Percentiles rank a stretch among this genome's conserved stretches.
These are phyloP conservation scores for Chaetoceros tenuissimus DNA, from an alignment of 108 stramenopile species.

Conservation along the genomic window DNA sequence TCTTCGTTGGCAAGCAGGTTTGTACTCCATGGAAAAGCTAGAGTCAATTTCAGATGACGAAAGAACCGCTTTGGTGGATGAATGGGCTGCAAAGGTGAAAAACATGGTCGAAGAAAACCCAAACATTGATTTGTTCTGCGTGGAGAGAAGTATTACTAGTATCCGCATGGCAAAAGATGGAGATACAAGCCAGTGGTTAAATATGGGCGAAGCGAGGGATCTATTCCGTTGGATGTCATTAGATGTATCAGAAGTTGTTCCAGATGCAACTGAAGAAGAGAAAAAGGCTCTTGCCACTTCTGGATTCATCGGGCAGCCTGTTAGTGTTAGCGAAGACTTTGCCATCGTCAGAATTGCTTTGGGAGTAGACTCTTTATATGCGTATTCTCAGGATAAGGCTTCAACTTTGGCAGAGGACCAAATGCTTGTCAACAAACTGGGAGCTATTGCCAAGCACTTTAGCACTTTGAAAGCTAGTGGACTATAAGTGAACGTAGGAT, in stretches of 20 bases:
- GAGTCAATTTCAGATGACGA: slow-evolving; percentile 23
- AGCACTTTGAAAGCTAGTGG: slow-evolving; percentile 6
- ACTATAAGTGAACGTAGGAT: background rate
- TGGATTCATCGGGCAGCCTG: slow-evolving; percentile 63
- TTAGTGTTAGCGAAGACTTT: slow-evolving; percentile 50
- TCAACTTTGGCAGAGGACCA: slow-evolving; percentile 28
- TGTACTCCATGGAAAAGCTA: slow-evolving; percentile 61
- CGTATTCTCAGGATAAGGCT: slow-evolving; percentile 33
- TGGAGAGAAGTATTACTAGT: slow-evolving; percentile 58
- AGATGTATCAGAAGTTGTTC: slow-evolving; percentile 40
- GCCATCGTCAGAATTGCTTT: slow-evolving; percentile 60
- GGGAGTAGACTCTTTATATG: slow-evolving; percentile 44
- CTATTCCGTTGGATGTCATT: slow-evolving; percentile 61
- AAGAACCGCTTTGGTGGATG: slow-evolving; percentile 27
- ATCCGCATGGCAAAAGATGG: slow-evolving; percentile 38
- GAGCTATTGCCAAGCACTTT: slow-evolving; percentile 36
- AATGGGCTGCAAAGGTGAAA: slow-evolving; percentile 42
- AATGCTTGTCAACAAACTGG: slow-evolving; percentile 34
- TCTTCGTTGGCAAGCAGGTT: slow-evolving; percentile 64
- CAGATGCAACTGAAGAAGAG: slow-evolving; percentile 38
- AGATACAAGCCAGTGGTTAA: slow-evolving; percentile 31
- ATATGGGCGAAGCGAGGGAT: slow-evolving; percentile 54
- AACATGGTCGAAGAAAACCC: slow-evolving; percentile 27
- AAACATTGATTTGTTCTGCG: slow-evolving; percentile 58
- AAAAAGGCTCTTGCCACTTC: slow-evolving; percentile 29